phyloP scores from a whole-genome alignment of 345 rosid species.

The Lepidium aucheri region DNA sequence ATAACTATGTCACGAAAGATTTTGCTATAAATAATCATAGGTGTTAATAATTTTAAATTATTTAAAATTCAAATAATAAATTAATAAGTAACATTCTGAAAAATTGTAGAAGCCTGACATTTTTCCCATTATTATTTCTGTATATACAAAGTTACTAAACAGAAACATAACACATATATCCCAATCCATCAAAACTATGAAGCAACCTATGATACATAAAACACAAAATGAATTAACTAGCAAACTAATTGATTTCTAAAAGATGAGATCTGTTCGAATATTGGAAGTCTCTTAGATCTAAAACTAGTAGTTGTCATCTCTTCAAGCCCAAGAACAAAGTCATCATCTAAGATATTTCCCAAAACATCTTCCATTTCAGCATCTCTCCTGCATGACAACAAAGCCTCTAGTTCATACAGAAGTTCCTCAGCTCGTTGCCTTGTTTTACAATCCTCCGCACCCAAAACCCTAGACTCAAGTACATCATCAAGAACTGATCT shows the following conservation, averaged over 20 bases:
- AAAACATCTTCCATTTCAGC: conserved; percentile 25
- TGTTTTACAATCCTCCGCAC: conserved; percentile 48
- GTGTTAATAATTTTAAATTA: too few relatives aligned
- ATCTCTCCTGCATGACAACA: conserved; percentile 9
- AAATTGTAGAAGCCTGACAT: neutral
- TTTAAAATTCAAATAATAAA: too few relatives aligned
- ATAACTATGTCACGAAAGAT: too few relatives aligned
- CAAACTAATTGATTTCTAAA: conserved; percentile 58
- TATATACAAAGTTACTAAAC: conserved; percentile 4
- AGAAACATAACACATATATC: neutral
- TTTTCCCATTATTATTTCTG: conserved; percentile 24
- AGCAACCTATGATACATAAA: neutral
- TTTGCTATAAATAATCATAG: too few relatives aligned
- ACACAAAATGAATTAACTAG: conserved; percentile 6
- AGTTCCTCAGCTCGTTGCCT: conserved; percentile 54
- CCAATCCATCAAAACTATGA: conserved; percentile 1
- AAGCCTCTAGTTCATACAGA: conserved; percentile 35
- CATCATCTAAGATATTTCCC: conserved; percentile 40
- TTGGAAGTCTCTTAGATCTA: conserved; percentile 74
- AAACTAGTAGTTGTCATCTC: conserved; percentile 35
- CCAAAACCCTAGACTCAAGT: conserved; percentile 34
- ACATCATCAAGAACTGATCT: conserved; percentile 36
- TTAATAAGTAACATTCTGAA: too few relatives aligned
- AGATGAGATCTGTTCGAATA: conserved; percentile 78
- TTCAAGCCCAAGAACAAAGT: conserved; percentile 55